Percentiles rank a stretch among this genome's conserved stretches.
Conservation (phyloP, 306 rosid species). For the Echinosophora koreensis region DNA sequence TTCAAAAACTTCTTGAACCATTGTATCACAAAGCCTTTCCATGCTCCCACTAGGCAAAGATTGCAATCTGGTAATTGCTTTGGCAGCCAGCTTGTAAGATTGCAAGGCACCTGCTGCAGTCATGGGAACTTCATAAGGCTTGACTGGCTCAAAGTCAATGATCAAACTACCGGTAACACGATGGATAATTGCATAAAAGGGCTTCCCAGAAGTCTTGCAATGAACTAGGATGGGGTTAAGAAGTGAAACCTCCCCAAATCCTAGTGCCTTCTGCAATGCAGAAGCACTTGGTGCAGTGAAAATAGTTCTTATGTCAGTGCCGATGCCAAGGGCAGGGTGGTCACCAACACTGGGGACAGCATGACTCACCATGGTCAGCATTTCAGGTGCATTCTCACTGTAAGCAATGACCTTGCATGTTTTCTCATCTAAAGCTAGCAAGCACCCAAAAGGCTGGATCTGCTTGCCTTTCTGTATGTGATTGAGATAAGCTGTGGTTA, state of each 20-base stretch:
- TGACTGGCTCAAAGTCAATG: slow-evolving; percentile 94
- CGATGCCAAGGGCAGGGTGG: slow-evolving; percentile 88
- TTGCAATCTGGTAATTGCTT: slow-evolving; percentile 86
- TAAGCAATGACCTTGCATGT: slow-evolving; percentile 88
- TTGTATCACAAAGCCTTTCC: slow-evolving; percentile 89
- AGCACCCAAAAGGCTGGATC: slow-evolving; percentile 94
- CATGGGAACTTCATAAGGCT: slow-evolving; percentile 90
- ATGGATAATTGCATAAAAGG: slow-evolving; percentile 89
- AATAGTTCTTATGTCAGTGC: slow-evolving; percentile 77
- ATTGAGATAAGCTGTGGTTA: slow-evolving; percentile 87
- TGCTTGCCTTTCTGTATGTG: slow-evolving; percentile 88
- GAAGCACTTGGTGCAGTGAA: slow-evolving; percentile 90
- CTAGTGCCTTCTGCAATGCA: slow-evolving; percentile 88
- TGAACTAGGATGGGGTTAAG: slow-evolving; percentile 93
- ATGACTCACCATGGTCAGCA: slow-evolving; percentile 91
- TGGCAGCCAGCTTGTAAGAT: slow-evolving; percentile 94
- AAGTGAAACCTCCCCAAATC: slow-evolving; percentile 89
- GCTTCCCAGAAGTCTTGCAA: slow-evolving; percentile 97
- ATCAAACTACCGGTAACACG: slow-evolving; percentile 86
- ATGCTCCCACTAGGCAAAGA: slow-evolving; percentile 92
- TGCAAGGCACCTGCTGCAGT: slow-evolving; percentile 95
- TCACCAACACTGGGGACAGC: slow-evolving; percentile 97
- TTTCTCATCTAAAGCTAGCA: slow-evolving; percentile 91
- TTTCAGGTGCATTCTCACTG: slow-evolving; percentile 95
- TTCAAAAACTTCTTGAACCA: slow-evolving; percentile 97